Evolutionary conservation across 176 grass and related monocot genomes (phyloP), one percentile per base, ranked within the genome.

Genomic region (Carex parvula): DNA sequence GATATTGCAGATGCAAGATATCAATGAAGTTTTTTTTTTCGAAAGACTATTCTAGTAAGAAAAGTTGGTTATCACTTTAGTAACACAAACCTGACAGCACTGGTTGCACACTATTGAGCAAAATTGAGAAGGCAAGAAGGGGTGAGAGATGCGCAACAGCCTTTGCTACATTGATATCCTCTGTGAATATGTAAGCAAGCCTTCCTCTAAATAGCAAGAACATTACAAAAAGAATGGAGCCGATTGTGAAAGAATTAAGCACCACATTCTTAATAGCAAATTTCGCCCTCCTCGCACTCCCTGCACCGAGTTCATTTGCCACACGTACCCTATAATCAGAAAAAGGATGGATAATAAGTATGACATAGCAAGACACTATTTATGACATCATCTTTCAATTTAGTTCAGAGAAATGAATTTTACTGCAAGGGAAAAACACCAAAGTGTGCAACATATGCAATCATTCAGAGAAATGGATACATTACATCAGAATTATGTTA

Each of bases 231-330:
- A 94, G 16, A 50, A 93, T 37, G 1, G 50, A 79, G 63, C 92
- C 95, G 1, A 94, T 91, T 0, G 7, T 21, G 54, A 60, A 88
- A 2, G 95, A 94, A 18, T 65, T 92, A 55, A 50, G 1, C 73
- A 93, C 95, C 1, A 98, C 92, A 3, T 90, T 92, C 18, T 69
- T 14, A 0, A 94, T 93, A 3, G 95, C 64, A 0, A 94, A 94
- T 71, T 89, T 90, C 24, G 92, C 92, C 66, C 73, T 78, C 12
- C 61, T 93, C 6, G 92, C 92, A 50, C 86, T 93, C 6, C 92
- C 92, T 21, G 95, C 89, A 11, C 92, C 95, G 48, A 95, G 92
- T 61, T 98, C 95, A 84, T 98, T 98, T 20, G 92, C 85, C 71
- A 98, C 92, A 15, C 92, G 77, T 82, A 98, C 95, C 72, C 95